These are phyloP conservation scores for Byssochlamys sp. DNA, from an alignment of 2,329 filamentous ascomycete genomes.

Conservation along the genomic window DNA sequence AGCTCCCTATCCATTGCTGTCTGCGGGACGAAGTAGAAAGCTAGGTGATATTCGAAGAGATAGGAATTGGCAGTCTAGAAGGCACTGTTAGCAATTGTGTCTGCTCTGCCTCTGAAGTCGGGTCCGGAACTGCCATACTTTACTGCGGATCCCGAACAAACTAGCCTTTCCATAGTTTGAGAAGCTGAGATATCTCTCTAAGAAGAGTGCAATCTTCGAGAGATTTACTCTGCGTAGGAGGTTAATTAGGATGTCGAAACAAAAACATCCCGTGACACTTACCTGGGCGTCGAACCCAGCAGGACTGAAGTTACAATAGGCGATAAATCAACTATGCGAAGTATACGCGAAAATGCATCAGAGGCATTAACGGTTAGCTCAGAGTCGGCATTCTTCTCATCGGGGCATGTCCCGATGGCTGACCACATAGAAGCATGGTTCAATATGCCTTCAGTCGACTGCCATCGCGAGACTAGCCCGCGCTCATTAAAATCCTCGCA, in stretches of 20 bases:
- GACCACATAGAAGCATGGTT: conserved; percentile 1
- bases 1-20: conserved; percentile 1
- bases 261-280: not conserved
- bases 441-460: not conserved
- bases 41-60: conserved; percentile 5
- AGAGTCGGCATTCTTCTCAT: not conserved
- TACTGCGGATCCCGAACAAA: conserved; percentile 2
- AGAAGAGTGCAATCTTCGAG: not conserved
- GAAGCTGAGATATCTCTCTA: conserved; percentile 1
- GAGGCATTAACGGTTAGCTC: not conserved
- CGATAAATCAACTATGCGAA: not conserved
- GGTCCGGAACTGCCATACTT: not conserved
- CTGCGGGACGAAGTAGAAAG: conserved; percentile 4
- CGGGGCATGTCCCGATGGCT: not conserved
- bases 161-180: conserved; percentile 5
- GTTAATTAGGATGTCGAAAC: not conserved
- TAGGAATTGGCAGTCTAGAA: conserved; percentile 2
- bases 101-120: not conserved
- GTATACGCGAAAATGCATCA: not conserved
- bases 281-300: not conserved
- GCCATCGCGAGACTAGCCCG: not conserved
- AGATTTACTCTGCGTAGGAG: not conserved
- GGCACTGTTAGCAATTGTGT: not conserved
- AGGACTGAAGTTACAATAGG: not conserved
- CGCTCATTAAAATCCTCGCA: conserved; percentile 1